These are phyloP conservation scores for Microcyclospora tardicrescens DNA, from an alignment of 2,329 filamentous ascomycete species.

Conservation along the genomic window DNA sequence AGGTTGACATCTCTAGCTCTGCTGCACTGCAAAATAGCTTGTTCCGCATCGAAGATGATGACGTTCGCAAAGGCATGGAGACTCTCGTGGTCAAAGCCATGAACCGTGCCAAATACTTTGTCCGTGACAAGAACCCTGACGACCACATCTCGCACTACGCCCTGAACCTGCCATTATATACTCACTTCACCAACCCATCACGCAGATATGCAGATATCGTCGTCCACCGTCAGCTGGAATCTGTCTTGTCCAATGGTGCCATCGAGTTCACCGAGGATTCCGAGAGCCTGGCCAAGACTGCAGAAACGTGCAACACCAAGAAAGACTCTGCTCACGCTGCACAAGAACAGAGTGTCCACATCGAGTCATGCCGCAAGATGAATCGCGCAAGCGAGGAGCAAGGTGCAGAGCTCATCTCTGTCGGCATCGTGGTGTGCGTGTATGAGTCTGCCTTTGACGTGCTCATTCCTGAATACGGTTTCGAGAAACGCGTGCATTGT, in stretches of 20 bases:
- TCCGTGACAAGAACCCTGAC: constrained; percentile 64
- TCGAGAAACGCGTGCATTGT: constrained; percentile 98
- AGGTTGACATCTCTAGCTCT: constrained; percentile 80
- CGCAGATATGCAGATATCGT: constrained; percentile 90
- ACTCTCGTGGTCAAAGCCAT: constrained; percentile 89
- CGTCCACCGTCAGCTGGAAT: constrained; percentile 88
- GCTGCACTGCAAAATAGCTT: constrained; percentile 86
- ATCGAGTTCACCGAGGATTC: constrained; percentile 81
- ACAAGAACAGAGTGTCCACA: constrained; percentile 97
- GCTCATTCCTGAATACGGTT: constrained; percentile 93
- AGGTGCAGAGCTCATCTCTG: constrained; percentile 83
- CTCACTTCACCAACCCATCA: constrained; percentile 92
- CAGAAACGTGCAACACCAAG: constrained; percentile 95
- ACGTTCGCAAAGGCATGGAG: constrained; percentile 95
- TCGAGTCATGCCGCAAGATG: constrained; percentile 92
- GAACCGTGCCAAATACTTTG: constrained; percentile 90
- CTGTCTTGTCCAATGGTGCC: constrained; percentile 66
- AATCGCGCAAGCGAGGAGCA: constrained; percentile 77
- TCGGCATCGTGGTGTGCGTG: constrained; percentile 91
- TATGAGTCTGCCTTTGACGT: constrained; percentile 99
- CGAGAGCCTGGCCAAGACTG: constrained; percentile 78
- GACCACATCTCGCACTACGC: constrained; percentile 79
- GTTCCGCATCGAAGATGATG: constrained; percentile 79
- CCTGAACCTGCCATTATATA: constrained; percentile 85
- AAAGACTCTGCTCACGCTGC: constrained; percentile 96